Evolutionary conservation across 768 basidiomycete genomes (phyloP).

Genomic region (Daedaleopsis sinensis): DNA sequence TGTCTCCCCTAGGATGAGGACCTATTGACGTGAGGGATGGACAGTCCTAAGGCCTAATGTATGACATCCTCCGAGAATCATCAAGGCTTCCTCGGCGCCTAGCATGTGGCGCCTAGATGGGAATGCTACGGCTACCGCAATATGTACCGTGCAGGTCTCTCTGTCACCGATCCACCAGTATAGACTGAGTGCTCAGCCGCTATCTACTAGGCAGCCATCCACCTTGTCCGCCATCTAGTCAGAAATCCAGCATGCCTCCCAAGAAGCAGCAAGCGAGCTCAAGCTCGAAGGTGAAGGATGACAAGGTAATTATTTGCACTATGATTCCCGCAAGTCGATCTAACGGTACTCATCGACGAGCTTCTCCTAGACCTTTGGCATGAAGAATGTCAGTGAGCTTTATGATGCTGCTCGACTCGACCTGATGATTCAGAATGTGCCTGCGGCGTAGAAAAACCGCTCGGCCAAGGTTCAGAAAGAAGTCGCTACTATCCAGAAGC

Average conservation of each 20-base stretch:
- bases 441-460: slow-evolving; percentile 78
- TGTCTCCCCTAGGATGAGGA: too few species aligned
- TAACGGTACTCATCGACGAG: slow-evolving; percentile 31
- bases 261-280: slow-evolving; percentile 62
- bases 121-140: too few species aligned
- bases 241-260: slow-evolving; percentile 64
- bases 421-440: not conserved
- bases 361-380: slow-evolving; percentile 71
- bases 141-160: too few species aligned
- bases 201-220: too few species aligned
- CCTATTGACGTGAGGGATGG: too few species aligned
- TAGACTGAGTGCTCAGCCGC: too few species aligned
- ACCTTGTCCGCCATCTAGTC: too few species aligned
- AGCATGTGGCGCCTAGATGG: too few species aligned
- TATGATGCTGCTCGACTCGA: not conserved
- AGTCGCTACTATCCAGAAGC: slow-evolving; percentile 78
- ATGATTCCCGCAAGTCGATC: slow-evolving; percentile 23
- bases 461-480: slow-evolving; percentile 90
- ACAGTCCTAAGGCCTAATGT: too few species aligned
- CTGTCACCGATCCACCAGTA: too few species aligned
- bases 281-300: slow-evolving; percentile 75
- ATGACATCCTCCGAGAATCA: too few species aligned
- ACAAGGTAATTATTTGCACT: slow-evolving; percentile 60
- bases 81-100: too few species aligned
- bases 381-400: slow-evolving; percentile 73